A percentile compares a stretch with the other conserved stretches of the same genome.
Evolutionary conservation across 2,329 filamentous ascomycete species (phyloP).

Genomic region (Cladosporium colombiae): DNA sequence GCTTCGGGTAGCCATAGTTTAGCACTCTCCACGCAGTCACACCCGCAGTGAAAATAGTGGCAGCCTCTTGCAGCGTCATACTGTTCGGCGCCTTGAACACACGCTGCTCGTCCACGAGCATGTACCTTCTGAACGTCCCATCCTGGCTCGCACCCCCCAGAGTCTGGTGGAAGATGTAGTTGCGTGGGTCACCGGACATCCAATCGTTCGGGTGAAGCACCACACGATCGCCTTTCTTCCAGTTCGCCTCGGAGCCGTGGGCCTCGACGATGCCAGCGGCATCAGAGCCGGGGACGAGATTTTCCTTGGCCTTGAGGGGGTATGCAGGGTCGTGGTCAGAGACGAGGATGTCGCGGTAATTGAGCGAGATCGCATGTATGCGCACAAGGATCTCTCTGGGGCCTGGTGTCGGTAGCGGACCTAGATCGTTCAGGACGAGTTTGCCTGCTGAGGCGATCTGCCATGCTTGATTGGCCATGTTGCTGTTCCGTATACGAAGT

Average conservation of each 20-base stretch:
- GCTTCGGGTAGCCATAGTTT: conserved; percentile 59
- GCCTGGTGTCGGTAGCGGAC: conserved; percentile 33
- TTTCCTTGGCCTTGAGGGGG: conserved; percentile 23
- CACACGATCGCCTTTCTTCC: conserved; percentile 59
- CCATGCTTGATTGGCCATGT: conserved; percentile 28
- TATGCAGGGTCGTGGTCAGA: conserved; percentile 23
- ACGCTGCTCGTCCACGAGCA: conserved; percentile 53
- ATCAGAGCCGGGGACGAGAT: conserved; percentile 60
- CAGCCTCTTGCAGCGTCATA: conserved; percentile 59
- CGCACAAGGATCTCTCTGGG: conserved; percentile 50
- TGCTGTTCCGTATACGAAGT: not conserved
- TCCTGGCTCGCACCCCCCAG: conserved; percentile 54
- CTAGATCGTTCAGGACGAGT: conserved; percentile 22
- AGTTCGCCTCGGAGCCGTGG: conserved; percentile 44
- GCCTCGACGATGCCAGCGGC: conserved; percentile 64
- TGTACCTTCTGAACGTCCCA: conserved; percentile 60
- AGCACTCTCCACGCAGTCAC: conserved; percentile 53
- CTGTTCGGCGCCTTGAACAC: conserved; percentile 58
- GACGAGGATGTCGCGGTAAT: conserved; percentile 50
- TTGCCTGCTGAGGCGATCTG: conserved; percentile 26
- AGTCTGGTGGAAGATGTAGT: conserved; percentile 43
- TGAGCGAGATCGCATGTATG: conserved; percentile 52
- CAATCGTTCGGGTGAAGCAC: conserved; percentile 45
- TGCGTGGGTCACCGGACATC: conserved; percentile 23
- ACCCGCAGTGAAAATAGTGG: conserved; percentile 60